Evolutionary conservation across 306 rosid genomes (phyloP).

Genomic region (Lotus japonicus): DNA sequence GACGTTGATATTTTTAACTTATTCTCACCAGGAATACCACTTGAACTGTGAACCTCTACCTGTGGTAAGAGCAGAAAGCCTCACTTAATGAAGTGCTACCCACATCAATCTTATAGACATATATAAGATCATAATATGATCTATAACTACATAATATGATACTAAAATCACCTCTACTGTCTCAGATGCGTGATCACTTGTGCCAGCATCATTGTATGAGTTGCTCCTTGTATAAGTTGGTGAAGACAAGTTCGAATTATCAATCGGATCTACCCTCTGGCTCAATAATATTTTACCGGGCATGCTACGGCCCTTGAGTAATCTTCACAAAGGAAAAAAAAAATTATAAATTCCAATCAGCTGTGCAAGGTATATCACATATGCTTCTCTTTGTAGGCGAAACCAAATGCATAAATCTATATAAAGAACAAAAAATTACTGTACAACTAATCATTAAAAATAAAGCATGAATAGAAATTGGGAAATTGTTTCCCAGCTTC

Average conservation of each 20-base stretch:
- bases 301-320: slow-evolving; percentile 88
- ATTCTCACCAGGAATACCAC: slow-evolving; percentile 31
- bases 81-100: slow-evolving; percentile 12
- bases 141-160: background rate
- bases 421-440: background rate
- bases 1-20: slow-evolving; percentile 45
- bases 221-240: slow-evolving; percentile 52
- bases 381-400: background rate
- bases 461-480: background rate
- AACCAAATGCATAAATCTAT: background rate
- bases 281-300: slow-evolving; percentile 85
- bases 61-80: slow-evolving; percentile 36
- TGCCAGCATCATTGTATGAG: slow-evolving; percentile 51
- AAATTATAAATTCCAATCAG: slow-evolving; percentile 4
- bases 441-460: background rate
- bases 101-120: background rate
- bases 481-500: background rate
- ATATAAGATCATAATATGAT: background rate
- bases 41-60: slow-evolving; percentile 52
- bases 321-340: slow-evolving; percentile 40
- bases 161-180: slow-evolving; percentile 41
- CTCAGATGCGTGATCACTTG: slow-evolving; percentile 50
- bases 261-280: slow-evolving; percentile 47
- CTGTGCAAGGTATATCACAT: background rate
- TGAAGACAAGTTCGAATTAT: slow-evolving; percentile 31